phyloP scores from a whole-genome alignment of 768 basidiomycete species.

The Leccinum sublutescens region DNA sequence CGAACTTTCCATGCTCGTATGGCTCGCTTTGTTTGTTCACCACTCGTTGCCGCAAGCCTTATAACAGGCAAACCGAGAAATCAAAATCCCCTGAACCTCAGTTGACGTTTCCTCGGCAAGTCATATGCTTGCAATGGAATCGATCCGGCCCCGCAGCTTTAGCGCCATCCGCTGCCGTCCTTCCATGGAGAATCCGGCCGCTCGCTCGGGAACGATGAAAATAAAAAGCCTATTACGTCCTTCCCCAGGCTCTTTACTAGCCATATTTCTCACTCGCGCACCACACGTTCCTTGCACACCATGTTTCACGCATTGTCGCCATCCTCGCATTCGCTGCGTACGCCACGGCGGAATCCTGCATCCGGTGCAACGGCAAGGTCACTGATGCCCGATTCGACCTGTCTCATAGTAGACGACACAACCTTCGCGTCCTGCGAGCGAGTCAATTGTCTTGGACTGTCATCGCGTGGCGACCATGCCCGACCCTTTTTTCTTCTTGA shows the following conservation, averaged over 20 bases:
- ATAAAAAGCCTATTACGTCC: neutral
- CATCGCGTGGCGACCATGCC: neutral
- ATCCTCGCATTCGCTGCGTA: slow-evolving; percentile 1
- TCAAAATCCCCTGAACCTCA: neutral
- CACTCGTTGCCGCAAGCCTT: neutral
- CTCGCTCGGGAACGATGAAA: neutral
- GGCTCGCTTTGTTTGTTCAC: neutral
- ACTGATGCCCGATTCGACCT: neutral
- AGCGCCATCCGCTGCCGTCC: neutral
- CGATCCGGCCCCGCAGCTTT: neutral
- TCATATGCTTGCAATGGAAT: neutral
- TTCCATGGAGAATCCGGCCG: neutral
- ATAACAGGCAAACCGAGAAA: neutral
- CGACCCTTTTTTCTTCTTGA: neutral
- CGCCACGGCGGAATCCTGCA: neutral
- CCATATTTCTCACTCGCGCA: neutral
- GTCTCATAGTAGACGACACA: neutral
- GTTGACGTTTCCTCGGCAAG: neutral
- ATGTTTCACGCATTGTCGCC: neutral
- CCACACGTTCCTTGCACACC: neutral
- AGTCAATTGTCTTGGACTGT: too few relatives aligned
- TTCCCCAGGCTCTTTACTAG: neutral
- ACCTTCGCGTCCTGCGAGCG: too few relatives aligned
- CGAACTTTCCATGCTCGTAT: neutral
- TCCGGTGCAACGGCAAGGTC: neutral